Evolutionary conservation across 352 stramenopile genomes (phyloP), one percentile per base, ranked within the genome.

Genomic region (Phytophthora sp.): DNA sequence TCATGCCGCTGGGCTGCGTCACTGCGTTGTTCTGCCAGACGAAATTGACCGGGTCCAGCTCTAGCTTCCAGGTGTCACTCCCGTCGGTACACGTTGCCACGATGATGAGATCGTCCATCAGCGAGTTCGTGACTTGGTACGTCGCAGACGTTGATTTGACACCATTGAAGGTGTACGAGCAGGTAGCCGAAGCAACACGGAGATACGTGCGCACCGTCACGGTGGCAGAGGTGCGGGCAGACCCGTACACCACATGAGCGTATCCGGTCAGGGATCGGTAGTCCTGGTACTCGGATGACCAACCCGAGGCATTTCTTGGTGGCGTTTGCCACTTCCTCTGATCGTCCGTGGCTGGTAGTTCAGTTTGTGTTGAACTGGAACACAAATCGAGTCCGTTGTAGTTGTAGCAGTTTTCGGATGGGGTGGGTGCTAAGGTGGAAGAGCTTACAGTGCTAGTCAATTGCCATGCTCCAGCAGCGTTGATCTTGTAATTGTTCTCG

Each of bases 31-130:
- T 60, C 21, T 88, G 74, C 82, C 82, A 91, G 6, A 91, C 49
- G 54, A 91, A 91, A 70, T 91, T 85, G 23, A 88, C 59, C 0
- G 82, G 77, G 21, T 91, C 82, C 4, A 91, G 54, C 12, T 49
- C 60, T 1, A 91, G 38, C 1, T 61, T 82, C 42, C 32, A 55
- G 3, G 69, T 62, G 7, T 32, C 32, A n/a, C 8, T 46, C 5
- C 15, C 39, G 12, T 61, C 42, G 1, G 63, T 54, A 39, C 77
- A 87, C 15, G 17, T 55, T 8, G 68, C 70, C 3, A 65, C 44
- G 44, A 84, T 77, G 28, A 58, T 43, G 15, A 87, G 67, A 5
- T 74, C 72, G 18, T 38, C 23, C n/a, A 30, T 66, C 35, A 83
- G 34, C 21, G 61, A 62, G 10, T 39, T 60, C 3, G 61, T 68